Percentiles rank a stretch among this genome's conserved stretches.
Evolutionary conservation across 1,284 basidiomycete species (phyloP).

Genomic region (Mycosarcoma mackinlayi): DNA sequence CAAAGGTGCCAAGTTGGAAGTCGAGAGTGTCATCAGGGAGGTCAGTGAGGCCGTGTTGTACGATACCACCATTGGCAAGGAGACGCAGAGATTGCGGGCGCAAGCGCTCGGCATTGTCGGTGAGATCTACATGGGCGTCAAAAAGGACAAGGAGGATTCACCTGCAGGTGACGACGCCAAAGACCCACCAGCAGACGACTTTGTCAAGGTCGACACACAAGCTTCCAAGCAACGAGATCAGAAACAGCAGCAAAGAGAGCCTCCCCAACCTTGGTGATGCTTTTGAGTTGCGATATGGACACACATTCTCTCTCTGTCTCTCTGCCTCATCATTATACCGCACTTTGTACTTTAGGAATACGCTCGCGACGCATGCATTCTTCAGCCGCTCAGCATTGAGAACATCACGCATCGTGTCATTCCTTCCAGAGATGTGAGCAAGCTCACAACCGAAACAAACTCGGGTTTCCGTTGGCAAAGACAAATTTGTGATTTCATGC

Average conservation of each 20-base stretch:
- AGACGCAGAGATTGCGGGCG: constrained; percentile 64
- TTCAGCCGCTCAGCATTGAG: too few species aligned
- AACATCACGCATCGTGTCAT: too few species aligned
- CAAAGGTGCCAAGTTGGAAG: constrained; percentile 88
- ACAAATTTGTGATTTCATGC: too few species aligned
- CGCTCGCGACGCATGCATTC: too few species aligned
- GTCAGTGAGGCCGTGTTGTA: constrained; percentile 87
- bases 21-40: constrained; percentile 92
- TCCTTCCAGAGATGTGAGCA: too few species aligned
- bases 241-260: constrained; percentile 5
- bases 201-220: constrained; percentile 52
- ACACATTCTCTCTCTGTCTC: too few species aligned
- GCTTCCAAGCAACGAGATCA: constrained; percentile 46
- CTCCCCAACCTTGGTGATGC: constrained; percentile 26
- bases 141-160: constrained; percentile 34
- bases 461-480: too few species aligned
- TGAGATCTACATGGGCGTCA: constrained; percentile 51
- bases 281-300: too few species aligned
- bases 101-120: constrained; percentile 60
- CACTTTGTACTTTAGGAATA: too few species aligned
- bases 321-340: too few species aligned
- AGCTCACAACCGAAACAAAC: too few species aligned
- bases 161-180: neutral
- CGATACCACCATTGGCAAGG: constrained; percentile 67
- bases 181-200: constrained; percentile 28